Conservation (phyloP, 768 basidiomycete species). For the Tulasnella sp. region DNA sequence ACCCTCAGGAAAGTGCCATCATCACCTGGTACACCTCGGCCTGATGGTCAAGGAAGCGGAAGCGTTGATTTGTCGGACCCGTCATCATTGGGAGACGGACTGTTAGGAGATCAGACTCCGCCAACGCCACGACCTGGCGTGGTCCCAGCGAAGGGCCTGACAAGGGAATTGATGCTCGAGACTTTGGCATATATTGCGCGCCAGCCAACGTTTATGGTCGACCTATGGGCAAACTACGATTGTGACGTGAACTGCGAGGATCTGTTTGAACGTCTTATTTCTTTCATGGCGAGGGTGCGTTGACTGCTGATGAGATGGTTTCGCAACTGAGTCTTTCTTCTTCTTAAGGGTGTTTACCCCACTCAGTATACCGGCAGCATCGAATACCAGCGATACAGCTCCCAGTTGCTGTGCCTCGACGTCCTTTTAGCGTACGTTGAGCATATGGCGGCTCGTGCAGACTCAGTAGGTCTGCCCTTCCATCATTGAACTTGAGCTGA, state of each 20-base stretch:
- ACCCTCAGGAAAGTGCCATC: slow-evolving; percentile 11
- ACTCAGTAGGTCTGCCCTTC: slow-evolving; percentile 47
- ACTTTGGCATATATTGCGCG: slow-evolving; percentile 79
- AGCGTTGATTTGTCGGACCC: slow-evolving; percentile 20
- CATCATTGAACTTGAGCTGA: background rate
- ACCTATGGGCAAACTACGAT: slow-evolving; percentile 95
- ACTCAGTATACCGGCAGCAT: slow-evolving; percentile 59
- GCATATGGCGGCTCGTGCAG: slow-evolving; percentile 75
- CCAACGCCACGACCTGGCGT: slow-evolving; percentile 58
- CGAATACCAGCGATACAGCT: slow-evolving; percentile 70
- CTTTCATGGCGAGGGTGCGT: slow-evolving; percentile 82
- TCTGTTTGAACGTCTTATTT: slow-evolving; percentile 84
- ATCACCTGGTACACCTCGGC: slow-evolving; percentile 25
- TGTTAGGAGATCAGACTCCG: slow-evolving; percentile 35
- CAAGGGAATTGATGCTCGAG: slow-evolving; percentile 87
- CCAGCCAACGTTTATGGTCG: slow-evolving; percentile 91
- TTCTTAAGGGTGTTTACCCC: slow-evolving; percentile 77
- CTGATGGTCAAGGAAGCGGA: background rate
- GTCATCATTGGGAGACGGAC: background rate
- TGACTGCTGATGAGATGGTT: slow-evolving; percentile 4
- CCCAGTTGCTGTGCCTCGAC: slow-evolving; percentile 87
- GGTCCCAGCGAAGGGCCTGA: slow-evolving; percentile 82
- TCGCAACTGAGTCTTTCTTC: slow-evolving; percentile 20
- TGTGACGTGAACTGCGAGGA: slow-evolving; percentile 97
- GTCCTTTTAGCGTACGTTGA: slow-evolving; percentile 83